These are phyloP conservation scores for Croton setiger DNA, from an alignment of 441 rosid species.

Conservation along the genomic window DNA sequence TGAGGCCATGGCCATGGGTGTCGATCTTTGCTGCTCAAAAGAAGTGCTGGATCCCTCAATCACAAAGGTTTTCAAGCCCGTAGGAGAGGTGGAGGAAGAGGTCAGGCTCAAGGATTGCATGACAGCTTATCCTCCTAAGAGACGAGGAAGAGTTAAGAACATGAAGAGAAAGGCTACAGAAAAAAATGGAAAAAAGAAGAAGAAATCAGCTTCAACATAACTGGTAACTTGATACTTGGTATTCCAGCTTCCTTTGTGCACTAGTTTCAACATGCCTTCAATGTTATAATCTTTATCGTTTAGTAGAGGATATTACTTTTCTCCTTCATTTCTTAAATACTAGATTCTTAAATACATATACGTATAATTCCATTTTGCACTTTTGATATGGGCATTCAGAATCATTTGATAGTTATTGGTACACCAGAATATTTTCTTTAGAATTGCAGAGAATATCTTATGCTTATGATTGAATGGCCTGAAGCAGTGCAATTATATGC, in stretches of 20 bases:
- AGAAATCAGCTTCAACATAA: slow-evolving; percentile 10
- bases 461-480: not conserved
- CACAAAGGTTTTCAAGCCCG: slow-evolving; percentile 57
- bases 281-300: not conserved
- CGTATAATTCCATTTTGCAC: not conserved
- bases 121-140: slow-evolving; percentile 28
- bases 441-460: not conserved
- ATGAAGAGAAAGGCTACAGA: not conserved
- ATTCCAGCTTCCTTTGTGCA: not conserved
- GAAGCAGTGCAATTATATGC: not conserved
- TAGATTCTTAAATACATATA: not conserved
- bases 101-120: slow-evolving; percentile 27
- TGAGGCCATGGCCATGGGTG: slow-evolving; percentile 50
- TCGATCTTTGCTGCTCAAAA: slow-evolving; percentile 38
- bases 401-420: not conserved
- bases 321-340: too few relatives aligned
- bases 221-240: slow-evolving; percentile 1
- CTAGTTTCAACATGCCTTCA: not conserved
- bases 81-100: slow-evolving; percentile 44
- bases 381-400: not conserved
- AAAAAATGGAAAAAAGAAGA: not conserved
- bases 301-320: too few relatives aligned
- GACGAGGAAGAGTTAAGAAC: not conserved
- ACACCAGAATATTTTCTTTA: not conserved
- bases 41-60: slow-evolving; percentile 53